Base-by-base conservation (phyloP, 805 yeast genomes). In the Candida ficus region DNA sequence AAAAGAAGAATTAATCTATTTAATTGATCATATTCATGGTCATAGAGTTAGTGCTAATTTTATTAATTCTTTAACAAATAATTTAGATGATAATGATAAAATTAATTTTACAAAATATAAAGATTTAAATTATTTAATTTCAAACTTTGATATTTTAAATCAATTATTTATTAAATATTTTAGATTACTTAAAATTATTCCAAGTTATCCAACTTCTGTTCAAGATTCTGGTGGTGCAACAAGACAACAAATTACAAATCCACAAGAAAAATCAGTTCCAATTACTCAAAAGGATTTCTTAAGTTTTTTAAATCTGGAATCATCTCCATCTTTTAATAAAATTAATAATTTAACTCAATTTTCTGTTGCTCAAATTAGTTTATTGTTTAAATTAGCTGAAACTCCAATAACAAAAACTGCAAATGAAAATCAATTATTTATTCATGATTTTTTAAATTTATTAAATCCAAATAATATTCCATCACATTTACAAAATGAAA, bases 371-470 rank as follows among this genome's bases (percentile, higher is more conserved):
- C 71, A 67, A 43, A 64, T 67, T 8, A 58, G 63, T 38, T 42
- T 67, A 16, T 45, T 67, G 37, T 67, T 67, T 46, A 44, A 44
- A 21, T 21, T 49, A 25, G 42, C 57, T 3, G 45, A 44, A 11
- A 49, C 48, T 13, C 23, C 41, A 28, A 10, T 29, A 10, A 16
- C 41, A 6, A 23, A 27, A 14, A 23, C 31, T 19, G n/a, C 17
- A 2, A 33, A 39, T 29, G 17, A 17, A 6, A 32, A 39, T n/a
- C 20, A 55, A 37, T 42, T 63, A 18, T 60, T 60, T 2, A 57
- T 64, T 13, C 66, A 65, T 23, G 72, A 67, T 44, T 66, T 67
- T 39, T 52, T 66, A 52, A 66, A 65, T 47, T 60, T 67, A 27
- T 41, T 66, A 16, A 67, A 67, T 47, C 70, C 71, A 22, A 67